Evolutionary conservation across 495 filamentous ascomycete genomes (phyloP).

Genomic region (Penicillium canariense): DNA sequence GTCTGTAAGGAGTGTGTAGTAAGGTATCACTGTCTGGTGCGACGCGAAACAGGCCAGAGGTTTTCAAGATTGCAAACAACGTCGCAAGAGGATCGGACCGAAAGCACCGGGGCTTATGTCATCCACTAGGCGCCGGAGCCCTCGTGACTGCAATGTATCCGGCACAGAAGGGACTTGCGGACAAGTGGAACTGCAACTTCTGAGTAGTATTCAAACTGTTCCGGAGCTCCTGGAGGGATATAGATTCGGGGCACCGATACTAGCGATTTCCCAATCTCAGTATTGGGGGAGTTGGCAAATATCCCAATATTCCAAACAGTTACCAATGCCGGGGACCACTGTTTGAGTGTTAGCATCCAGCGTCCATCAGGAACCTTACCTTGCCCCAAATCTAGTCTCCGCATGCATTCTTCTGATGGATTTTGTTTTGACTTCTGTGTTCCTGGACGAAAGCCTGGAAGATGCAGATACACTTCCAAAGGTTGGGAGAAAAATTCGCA

Average conservation of each 20-base stretch:
- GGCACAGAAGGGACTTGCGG: constrained; percentile 3
- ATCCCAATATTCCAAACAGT: too few species aligned
- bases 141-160: constrained; percentile 8
- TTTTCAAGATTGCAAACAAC: neutral
- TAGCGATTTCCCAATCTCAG: too few species aligned
- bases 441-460: constrained; percentile 87
- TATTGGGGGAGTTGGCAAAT: too few species aligned
- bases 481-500: constrained; percentile 54
- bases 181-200: constrained; percentile 6
- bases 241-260: too few species aligned
- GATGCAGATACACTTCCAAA: constrained; percentile 63
- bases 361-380: too few species aligned
- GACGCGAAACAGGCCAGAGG: neutral
- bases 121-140: constrained; percentile 4
- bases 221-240: too few species aligned
- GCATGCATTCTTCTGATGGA: constrained; percentile 70
- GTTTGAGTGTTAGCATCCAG: too few species aligned
- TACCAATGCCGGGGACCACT: too few species aligned
- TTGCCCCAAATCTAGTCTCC: constrained; percentile 76
- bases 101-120: constrained; percentile 14
- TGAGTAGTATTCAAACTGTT: too few species aligned
- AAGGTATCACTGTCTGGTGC: neutral
- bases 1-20: neutral
- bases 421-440: constrained; percentile 67
- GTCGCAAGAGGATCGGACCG: constrained; percentile 7